Conservation (phyloP, 176 grass and related monocot genomes). For the Triticum timopheevii region DNA sequence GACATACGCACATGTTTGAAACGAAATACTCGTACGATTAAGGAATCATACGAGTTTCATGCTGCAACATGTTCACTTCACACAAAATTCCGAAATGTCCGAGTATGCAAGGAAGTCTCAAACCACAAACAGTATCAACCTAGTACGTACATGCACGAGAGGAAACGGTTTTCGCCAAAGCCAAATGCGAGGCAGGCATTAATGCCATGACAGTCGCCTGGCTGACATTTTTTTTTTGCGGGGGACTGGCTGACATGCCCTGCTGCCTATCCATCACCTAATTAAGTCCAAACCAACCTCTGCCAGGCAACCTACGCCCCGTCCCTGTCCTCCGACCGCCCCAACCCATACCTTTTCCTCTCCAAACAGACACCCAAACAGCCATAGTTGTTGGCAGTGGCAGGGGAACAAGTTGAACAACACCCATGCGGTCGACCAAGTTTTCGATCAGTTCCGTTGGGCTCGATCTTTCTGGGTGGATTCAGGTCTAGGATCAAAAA, state of each 20-base stretch:
- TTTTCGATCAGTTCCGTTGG: background rate
- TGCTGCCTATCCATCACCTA: constrained; percentile 26
- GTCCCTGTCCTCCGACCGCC: background rate
- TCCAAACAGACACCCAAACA: background rate
- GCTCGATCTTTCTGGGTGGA: background rate
- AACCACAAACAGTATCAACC: background rate
- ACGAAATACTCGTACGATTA: no score
- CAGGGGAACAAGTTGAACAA: background rate
- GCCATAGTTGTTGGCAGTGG: background rate
- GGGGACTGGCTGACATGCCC: background rate
- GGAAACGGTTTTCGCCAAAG: background rate
- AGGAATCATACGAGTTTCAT: no score
- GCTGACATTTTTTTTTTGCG: background rate
- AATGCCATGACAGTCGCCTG: constrained; percentile 6
- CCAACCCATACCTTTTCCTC: background rate
- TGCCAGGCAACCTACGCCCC: background rate
- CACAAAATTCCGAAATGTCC: no score
- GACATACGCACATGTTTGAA: no score
- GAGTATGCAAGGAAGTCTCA: background rate
- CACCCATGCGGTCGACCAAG: background rate
- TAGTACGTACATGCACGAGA: background rate
- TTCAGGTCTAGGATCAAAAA: background rate
- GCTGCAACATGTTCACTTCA: no score
- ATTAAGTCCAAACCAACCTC: constrained; percentile 8
- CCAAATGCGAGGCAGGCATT: background rate